These are phyloP conservation scores for Lepiota brunneoincarnata DNA, from an alignment of 768 basidiomycete species.

Conservation along the genomic window DNA sequence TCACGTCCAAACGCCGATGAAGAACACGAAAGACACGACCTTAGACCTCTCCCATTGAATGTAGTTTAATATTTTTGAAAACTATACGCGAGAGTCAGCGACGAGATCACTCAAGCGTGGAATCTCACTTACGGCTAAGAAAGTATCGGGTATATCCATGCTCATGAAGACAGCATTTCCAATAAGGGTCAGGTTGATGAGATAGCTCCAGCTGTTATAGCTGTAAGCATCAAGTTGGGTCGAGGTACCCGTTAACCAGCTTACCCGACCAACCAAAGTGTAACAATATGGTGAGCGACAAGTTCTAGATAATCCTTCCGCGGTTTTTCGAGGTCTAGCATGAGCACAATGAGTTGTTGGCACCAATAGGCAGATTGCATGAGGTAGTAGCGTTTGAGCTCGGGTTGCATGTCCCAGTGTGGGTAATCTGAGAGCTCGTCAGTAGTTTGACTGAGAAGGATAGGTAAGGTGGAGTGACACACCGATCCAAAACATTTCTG, in stretches of 20 bases:
- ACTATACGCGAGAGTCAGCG: constrained; percentile 32
- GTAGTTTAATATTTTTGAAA: constrained; percentile 89
- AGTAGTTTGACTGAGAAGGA: background rate
- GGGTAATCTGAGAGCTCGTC: constrained; percentile 63
- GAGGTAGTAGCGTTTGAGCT: constrained; percentile 90
- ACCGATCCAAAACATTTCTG: constrained; percentile 85
- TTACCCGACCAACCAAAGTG: constrained; percentile 91
- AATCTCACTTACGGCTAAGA: constrained; percentile 67
- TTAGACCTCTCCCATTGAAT: constrained; percentile 67
- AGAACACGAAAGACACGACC: constrained; percentile 56
- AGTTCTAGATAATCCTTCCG: constrained; percentile 89
- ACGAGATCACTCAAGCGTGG: background rate
- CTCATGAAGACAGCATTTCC: constrained; percentile 92
- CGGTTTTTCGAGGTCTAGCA: constrained; percentile 88
- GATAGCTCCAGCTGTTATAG: constrained; percentile 72
- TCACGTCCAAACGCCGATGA: constrained; percentile 80
- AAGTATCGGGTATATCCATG: constrained; percentile 94
- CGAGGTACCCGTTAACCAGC: constrained; percentile 15
- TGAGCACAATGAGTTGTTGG: constrained; percentile 86
- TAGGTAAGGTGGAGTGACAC: constrained; percentile 12
- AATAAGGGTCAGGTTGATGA: constrained; percentile 77
- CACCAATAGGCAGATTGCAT: constrained; percentile 93
- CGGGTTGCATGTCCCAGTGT: constrained; percentile 81
- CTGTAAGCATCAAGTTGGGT: constrained; percentile 1
- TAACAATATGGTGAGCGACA: constrained; percentile 88